phyloP scores from a whole-genome alignment of 2,329 filamentous ascomycete genomes.

The Paraphaeosphaeria minitans region DNA sequence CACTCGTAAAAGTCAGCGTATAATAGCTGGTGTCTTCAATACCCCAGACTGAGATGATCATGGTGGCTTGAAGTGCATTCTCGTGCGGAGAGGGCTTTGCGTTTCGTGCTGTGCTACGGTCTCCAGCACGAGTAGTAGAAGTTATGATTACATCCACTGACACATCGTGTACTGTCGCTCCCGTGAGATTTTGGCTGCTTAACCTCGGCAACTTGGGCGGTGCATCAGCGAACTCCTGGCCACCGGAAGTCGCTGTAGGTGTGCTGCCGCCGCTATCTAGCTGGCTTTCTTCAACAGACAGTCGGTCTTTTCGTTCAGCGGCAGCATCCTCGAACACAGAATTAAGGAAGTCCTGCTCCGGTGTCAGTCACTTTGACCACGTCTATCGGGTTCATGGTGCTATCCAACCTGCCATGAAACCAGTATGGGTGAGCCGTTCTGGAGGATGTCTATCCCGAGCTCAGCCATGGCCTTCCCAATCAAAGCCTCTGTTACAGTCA shows the following conservation, averaged over 20 bases:
- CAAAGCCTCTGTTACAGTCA: constrained; percentile 62
- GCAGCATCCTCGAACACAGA: constrained; percentile 49
- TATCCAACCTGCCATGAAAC: constrained; percentile 54
- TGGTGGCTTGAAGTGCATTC: constrained; percentile 64
- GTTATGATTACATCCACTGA: constrained; percentile 71
- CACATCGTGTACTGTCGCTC: constrained; percentile 61
- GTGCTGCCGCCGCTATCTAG: constrained; percentile 35
- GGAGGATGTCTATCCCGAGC: constrained; percentile 74
- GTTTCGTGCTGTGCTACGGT: constrained; percentile 15
- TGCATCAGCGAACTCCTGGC: constrained; percentile 1
- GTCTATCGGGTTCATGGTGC: neutral
- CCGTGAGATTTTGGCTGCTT: constrained; percentile 45
- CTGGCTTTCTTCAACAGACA: constrained; percentile 13
- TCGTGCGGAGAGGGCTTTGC: constrained; percentile 16
- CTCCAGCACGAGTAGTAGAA: constrained; percentile 34
- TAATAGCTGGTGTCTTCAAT: constrained; percentile 71
- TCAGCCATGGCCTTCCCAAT: constrained; percentile 70
- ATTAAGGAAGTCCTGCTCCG: constrained; percentile 48
- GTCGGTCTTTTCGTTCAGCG: constrained; percentile 15
- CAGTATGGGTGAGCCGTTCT: constrained; percentile 64
- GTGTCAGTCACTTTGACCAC: constrained; percentile 15
- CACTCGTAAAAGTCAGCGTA: constrained; percentile 75
- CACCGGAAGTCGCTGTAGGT: constrained; percentile 27
- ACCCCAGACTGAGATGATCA: constrained; percentile 79
- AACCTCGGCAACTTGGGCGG: constrained; percentile 19